Base-by-base conservation (phyloP, 345 rosid genomes). In the Moringa oleifera region DNA sequence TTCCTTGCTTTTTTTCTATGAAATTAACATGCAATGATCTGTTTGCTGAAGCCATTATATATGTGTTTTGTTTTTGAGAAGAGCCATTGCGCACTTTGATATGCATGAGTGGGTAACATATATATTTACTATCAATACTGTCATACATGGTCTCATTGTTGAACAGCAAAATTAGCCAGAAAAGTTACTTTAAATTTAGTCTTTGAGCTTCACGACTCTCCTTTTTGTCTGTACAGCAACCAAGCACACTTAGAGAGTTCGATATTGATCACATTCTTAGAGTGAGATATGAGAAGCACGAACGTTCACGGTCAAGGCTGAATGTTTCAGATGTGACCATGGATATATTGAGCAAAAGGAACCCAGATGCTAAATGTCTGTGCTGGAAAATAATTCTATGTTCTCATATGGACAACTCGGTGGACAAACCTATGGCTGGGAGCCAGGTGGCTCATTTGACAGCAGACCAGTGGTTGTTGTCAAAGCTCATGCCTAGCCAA, bases 381-480 rank as follows among this genome's bases (percentile, higher is more conserved):
- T 85, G 85, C 79, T 94, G 97, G 99, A 90, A 88, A 77, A 69
- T 94, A 72, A 59, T 85, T 68, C 23, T 88, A 25, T 85, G 81
- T 66, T 74, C 85, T 72, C 86, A 71, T 41, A 59, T 70, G 61
- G 73, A 33, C 37, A 33, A 76, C 51, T 33, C 59, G 53, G 69
- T 57, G 31, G 74, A 73, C 72, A 73, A 71, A 69, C 22, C 51
- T 61, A 59, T 64, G 57, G 46, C 62, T 62, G 65, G 65, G 23
- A 61, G 33, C 66, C 79, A 64, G 51, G 62, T 57, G 64, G 54
- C 60, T 49, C 75, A 80, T 62, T 63, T 60, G 51, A 71, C 77
- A 56, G 86, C 84, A 16, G 77, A 79, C 58, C 64, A 62, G 25
- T 94, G 99, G 97, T 70, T 94, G 75, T 66, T 57, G 64, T 76